Evolutionary conservation across 768 basidiomycete species (phyloP).

Genomic region (Trametopsis cervina): DNA sequence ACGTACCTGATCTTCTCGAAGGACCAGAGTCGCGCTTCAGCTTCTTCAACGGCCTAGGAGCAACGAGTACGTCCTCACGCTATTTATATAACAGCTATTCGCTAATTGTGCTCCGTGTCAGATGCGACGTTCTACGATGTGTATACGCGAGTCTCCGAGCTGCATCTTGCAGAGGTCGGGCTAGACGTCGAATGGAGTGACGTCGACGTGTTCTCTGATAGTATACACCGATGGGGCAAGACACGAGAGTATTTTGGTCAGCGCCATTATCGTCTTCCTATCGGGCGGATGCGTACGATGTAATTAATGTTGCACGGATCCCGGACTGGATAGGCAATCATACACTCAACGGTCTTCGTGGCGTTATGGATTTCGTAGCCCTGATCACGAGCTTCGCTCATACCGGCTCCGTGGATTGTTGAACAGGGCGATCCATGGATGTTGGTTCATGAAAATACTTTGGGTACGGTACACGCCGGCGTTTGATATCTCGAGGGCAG

Average conservation of each 20-base stretch:
- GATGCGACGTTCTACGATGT: constrained; percentile 89
- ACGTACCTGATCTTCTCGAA: constrained; percentile 68
- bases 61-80: constrained; percentile 59
- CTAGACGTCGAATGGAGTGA: constrained; percentile 77
- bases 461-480: no score
- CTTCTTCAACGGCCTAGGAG: constrained; percentile 97
- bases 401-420: no score
- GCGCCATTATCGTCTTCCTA: constrained; percentile 66
- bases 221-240: constrained; percentile 65
- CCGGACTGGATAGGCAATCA: no score
- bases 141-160: constrained; percentile 75
- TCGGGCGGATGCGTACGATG: constrained; percentile 30
- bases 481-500: no score
- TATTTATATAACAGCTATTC: background rate
- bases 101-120: constrained; percentile 23
- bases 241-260: constrained; percentile 72
- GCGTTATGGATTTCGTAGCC: constrained; percentile 5
- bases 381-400: no score
- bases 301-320: no score
- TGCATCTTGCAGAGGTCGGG: constrained; percentile 81
- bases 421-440: no score
- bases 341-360: no score
- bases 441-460: no score
- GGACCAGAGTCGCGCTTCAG: constrained; percentile 77
- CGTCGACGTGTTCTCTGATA: constrained; percentile 58